These are phyloP conservation scores for Naganishia antarctica DNA, from an alignment of 768 basidiomycete species.

Conservation along the genomic window DNA sequence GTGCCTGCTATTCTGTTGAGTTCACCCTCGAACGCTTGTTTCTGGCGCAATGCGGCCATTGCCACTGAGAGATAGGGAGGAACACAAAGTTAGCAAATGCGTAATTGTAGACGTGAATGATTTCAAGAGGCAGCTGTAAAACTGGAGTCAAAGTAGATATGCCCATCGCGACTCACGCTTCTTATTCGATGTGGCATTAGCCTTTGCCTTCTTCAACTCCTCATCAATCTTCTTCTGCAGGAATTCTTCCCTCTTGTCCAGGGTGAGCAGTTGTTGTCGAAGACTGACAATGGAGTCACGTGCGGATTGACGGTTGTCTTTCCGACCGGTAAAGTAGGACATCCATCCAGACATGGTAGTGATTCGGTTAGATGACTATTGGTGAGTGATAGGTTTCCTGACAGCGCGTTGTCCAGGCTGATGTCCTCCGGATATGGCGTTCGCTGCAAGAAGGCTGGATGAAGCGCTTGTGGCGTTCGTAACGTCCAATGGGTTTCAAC, in stretches of 20 bases:
- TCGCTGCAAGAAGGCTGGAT: no score
- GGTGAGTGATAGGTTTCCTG: neutral
- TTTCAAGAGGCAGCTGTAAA: no score
- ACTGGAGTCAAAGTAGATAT: no score
- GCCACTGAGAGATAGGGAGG: conserved; percentile 58
- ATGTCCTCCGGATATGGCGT: neutral
- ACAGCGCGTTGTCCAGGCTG: neutral
- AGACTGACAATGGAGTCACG: conserved; percentile 89
- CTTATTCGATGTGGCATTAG: conserved; percentile 91
- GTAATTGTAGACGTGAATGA: neutral
- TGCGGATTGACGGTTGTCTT: conserved; percentile 73
- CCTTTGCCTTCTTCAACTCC: conserved; percentile 81
- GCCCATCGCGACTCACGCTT: conserved; percentile 79
- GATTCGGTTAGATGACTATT: neutral
- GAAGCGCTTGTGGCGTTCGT: neutral
- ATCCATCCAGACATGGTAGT: conserved; percentile 58
- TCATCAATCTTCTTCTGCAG: conserved; percentile 95
- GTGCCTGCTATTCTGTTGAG: conserved; percentile 78
- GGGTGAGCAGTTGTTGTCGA: conserved; percentile 88
- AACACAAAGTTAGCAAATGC: neutral
- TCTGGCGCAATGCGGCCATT: conserved; percentile 80
- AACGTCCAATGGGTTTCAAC: neutral
- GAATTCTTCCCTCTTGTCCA: conserved; percentile 99
- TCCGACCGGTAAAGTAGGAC: conserved; percentile 73
- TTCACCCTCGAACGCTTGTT: conserved; percentile 83